Evolutionary conservation across 225 moss, liverwort and hornwort species (phyloP), one percentile per base, ranked within the genome.

Genomic region (Physcomitrium patens): DNA sequence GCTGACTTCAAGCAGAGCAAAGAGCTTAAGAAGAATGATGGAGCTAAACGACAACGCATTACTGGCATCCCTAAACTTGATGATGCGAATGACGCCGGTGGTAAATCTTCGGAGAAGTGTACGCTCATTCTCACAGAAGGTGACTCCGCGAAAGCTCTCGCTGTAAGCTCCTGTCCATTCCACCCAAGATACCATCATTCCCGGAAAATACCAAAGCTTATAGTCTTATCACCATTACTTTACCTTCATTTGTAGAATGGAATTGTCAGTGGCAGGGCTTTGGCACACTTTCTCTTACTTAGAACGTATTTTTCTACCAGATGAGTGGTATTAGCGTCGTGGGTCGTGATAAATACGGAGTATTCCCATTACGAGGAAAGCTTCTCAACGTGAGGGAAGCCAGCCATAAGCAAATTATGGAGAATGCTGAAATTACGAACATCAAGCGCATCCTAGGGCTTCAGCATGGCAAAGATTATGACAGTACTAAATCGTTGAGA

Each of bases 251-350:
- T 23, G 20, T 12, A 0, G 20, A 44, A 57, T 12, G 10, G 67
- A 15, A 27, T 0, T 60, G 22, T 0, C 10, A 47, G 18, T 23
- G 23, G 9, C 55, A 12, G 16, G 1, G 41, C 1, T 7, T 43
- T 12, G 20, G 1, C 3, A 1, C 1, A 14, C 0, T 14, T 12
- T 41, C 7, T 24, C 41, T 64, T 11, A 31, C 10, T 73, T 19
- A 7, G n/a, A 0, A 55, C 7, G 18, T 47, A 42, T 18, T 27
- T 8, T 41, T 20, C 37, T 77, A 62, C 20, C 91, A 99, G 99
- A 99, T 95, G 99, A 93, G 93, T 58, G 95, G 99, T 13, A 92
- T 99, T 70, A 92, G 99, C 66, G 95, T 99, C 41, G 99, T 99
- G 60, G 97, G 97, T 15, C 93, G 95, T 37, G 93, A 99, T 67